phyloP scores from a whole-genome alignment of 2,329 filamentous ascomycete species.

The Colletotrichum paranaense region DNA sequence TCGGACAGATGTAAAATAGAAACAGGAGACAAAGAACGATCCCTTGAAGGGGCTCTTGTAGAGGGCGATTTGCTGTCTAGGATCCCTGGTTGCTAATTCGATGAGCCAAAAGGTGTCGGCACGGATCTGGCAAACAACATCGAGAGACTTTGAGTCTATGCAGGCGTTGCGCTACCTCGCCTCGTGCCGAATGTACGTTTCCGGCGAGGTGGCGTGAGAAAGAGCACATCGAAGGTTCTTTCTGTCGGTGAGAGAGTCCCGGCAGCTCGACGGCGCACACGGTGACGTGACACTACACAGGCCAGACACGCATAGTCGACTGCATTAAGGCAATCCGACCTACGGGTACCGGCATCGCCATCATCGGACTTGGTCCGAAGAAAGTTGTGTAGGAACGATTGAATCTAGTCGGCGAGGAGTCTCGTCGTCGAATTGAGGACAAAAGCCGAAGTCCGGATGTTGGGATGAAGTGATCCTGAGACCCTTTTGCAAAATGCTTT shows the following conservation, averaged over 20 bases:
- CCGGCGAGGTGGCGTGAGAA: background rate
- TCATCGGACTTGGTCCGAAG: background rate
- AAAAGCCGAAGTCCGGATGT: background rate
- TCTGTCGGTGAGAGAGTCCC: background rate
- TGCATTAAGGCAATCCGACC: background rate
- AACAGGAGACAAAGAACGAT: background rate
- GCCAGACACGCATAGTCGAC: background rate
- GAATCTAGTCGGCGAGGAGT: background rate
- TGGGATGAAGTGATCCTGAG: background rate
- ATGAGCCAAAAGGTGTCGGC: background rate
- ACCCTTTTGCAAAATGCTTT: background rate
- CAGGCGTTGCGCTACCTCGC: background rate
- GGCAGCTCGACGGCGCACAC: background rate
- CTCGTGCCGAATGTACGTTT: background rate
- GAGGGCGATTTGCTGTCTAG: background rate
- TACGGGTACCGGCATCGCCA: background rate
- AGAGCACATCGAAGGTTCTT: background rate
- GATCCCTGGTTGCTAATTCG: background rate
- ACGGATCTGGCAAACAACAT: background rate
- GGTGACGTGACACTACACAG: background rate
- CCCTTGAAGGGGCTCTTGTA: background rate
- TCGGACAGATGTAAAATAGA: background rate
- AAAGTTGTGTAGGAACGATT: background rate
- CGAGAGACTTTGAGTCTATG: background rate
- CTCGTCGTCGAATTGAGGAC: background rate